Evolutionary conservation across 192 early-diverging fungal genomes (phyloP).

Genomic region (Lobosporangium transversale): DNA sequence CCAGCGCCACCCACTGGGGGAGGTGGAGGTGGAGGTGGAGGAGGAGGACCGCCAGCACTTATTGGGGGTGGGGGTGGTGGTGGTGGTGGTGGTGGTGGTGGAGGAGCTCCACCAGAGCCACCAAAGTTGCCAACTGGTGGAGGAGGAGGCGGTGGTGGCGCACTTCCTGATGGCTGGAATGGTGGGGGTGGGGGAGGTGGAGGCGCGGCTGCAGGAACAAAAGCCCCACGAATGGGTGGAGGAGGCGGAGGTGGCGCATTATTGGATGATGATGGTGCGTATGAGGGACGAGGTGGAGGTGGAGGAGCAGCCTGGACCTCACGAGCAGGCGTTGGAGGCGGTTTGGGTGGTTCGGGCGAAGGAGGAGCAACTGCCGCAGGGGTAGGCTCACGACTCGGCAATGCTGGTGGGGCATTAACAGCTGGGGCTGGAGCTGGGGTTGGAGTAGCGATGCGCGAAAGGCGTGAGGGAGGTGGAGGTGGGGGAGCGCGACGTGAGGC

Average conservation of each 20-base stretch:
- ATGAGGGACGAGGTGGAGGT: slow-evolving; percentile 33
- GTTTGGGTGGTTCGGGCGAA: slow-evolving; percentile 26
- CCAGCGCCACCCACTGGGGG: slow-evolving; percentile 19
- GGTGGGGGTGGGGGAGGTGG: slow-evolving; percentile 43
- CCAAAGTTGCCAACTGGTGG: slow-evolving; percentile 33
- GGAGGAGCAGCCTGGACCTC: slow-evolving; percentile 27
- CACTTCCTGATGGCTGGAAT: slow-evolving; percentile 11
- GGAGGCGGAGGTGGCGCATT: slow-evolving; percentile 38
- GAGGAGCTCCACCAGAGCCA: slow-evolving; percentile 5
- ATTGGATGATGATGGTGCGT: slow-evolving; percentile 22
- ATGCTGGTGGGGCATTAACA: slow-evolving; percentile 16
- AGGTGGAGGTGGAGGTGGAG: slow-evolving; percentile 54
- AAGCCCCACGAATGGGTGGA: slow-evolving; percentile 29
- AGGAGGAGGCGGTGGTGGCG: slow-evolving; percentile 56
- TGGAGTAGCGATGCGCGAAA: slow-evolving; percentile 23
- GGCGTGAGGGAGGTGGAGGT: slow-evolving; percentile 51
- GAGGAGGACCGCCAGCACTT: slow-evolving; percentile 8
- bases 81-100: slow-evolving; percentile 20
- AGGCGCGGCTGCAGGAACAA: slow-evolving; percentile 19
- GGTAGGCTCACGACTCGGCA: slow-evolving; percentile 40
- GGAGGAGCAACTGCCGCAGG: slow-evolving; percentile 39
- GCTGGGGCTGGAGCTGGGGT: slow-evolving; percentile 37
- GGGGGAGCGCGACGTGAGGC: slow-evolving; percentile 45
- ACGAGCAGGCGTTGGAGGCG: slow-evolving; percentile 21
- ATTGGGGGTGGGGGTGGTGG: slow-evolving; percentile 55